Conservation (phyloP, 228 moss, liverwort and hornwort species). For the Sphagnum fallax region DNA sequence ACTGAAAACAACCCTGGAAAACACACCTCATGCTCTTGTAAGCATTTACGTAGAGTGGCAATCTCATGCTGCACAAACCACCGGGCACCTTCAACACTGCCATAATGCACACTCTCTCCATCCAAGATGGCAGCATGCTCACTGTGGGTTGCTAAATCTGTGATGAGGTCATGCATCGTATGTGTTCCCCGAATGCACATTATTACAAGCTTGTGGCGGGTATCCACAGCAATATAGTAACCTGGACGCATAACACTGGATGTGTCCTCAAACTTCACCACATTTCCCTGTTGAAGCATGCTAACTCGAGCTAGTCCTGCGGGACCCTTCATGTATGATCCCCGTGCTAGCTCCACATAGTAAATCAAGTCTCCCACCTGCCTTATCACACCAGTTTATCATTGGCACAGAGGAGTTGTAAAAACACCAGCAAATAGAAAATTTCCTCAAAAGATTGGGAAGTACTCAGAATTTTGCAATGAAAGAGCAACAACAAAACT, state of each 20-base stretch:
- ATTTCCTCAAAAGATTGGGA: too few relatives aligned
- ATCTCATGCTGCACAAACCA: constrained; percentile 79
- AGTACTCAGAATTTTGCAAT: too few relatives aligned
- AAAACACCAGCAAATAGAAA: neutral
- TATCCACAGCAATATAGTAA: constrained; percentile 75
- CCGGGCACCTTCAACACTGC: constrained; percentile 85
- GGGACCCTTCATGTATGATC: constrained; percentile 77
- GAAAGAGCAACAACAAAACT: constrained; percentile 1
- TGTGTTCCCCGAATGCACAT: constrained; percentile 90
- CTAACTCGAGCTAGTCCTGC: constrained; percentile 67
- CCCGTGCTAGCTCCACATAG: constrained; percentile 78
- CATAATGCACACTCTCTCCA: constrained; percentile 81
- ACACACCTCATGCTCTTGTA: constrained; percentile 63
- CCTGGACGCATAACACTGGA: constrained; percentile 88
- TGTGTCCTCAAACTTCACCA: constrained; percentile 75
- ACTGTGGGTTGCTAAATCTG: constrained; percentile 74
- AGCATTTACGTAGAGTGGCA: constrained; percentile 52
- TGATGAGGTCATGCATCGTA: constrained; percentile 70
- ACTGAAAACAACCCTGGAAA: neutral
- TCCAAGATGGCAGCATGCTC: constrained; percentile 52
- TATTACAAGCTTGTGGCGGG: constrained; percentile 75
- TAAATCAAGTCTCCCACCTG: constrained; percentile 85
- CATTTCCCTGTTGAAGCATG: constrained; percentile 75
- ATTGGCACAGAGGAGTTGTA: neutral
- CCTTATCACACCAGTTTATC: too few relatives aligned